These are phyloP conservation scores for Trichoderma gamsii DNA, from an alignment of 495 filamentous ascomycete species.

Conservation along the genomic window DNA sequence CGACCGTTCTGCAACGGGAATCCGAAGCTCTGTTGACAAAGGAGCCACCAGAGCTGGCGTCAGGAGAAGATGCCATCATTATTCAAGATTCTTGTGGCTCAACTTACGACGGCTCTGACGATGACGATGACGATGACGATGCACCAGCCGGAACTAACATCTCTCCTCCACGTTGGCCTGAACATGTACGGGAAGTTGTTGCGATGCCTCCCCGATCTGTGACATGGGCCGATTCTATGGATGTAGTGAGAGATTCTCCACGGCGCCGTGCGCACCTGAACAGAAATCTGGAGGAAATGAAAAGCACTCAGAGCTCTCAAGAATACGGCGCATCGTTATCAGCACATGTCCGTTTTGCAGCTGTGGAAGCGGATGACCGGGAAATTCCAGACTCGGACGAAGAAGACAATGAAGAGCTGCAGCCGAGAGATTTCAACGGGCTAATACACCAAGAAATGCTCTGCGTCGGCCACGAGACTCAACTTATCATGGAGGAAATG, in stretches of 20 bases:
- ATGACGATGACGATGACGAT: too few relatives aligned
- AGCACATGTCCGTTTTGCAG: not conserved
- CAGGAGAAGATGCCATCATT: not conserved
- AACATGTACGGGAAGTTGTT: not conserved
- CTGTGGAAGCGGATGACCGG: not conserved
- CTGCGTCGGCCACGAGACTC: not conserved
- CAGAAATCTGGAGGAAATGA: not conserved
- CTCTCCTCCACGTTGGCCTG: not conserved
- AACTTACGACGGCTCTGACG: not conserved
- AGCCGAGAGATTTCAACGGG: not conserved
- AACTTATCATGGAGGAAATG: not conserved
- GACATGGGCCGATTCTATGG: not conserved
- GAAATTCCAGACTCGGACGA: slow-evolving; percentile 16
- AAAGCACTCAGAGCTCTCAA: not conserved
- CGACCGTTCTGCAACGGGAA: not conserved
- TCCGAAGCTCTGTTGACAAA: not conserved
- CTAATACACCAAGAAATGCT: not conserved
- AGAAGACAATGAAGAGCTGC: not conserved
- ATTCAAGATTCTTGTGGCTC: not conserved
- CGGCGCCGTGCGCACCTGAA: not conserved
- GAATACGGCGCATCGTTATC: not conserved
- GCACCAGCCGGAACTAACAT: not conserved
- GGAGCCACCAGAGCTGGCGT: not conserved
- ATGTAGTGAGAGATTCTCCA: not conserved
- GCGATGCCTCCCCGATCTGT: not conserved